Evolutionary conservation across 1,284 basidiomycete species (phyloP).

Genomic region (Chiua sp.): DNA sequence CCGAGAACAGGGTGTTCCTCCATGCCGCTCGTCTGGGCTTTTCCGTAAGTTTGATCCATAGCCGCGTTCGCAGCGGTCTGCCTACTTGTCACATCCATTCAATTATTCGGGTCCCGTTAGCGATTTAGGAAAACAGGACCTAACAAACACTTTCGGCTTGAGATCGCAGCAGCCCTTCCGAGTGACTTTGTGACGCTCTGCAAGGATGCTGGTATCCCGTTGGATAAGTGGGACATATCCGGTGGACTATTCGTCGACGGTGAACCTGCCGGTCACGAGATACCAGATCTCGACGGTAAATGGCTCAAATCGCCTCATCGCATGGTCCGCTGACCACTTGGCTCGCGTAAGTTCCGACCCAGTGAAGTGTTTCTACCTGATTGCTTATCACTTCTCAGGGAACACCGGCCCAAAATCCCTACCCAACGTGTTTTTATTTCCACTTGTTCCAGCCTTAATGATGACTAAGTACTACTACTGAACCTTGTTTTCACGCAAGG

Average conservation of each 20-base stretch:
- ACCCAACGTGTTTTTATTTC: constrained; percentile 24
- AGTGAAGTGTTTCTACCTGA: neutral
- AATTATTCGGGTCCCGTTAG: constrained; percentile 37
- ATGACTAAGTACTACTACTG: constrained; percentile 11
- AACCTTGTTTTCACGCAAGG: constrained; percentile 29
- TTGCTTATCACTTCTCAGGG: constrained; percentile 13
- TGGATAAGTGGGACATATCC: constrained; percentile 40
- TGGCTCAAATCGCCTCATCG: constrained; percentile 39
- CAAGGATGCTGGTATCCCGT: constrained; percentile 43
- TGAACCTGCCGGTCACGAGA: constrained; percentile 35
- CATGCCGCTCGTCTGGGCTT: constrained; percentile 64
- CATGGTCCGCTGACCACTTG: constrained; percentile 14
- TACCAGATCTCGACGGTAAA: constrained; percentile 47
- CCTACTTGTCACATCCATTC: neutral
- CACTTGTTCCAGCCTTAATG: constrained; percentile 16
- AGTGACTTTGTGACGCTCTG: constrained; percentile 55
- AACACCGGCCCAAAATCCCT: constrained; percentile 3
- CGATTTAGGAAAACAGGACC: constrained; percentile 49
- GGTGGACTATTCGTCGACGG: constrained; percentile 57
- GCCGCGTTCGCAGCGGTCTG: constrained; percentile 1
- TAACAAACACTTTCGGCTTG: constrained; percentile 53
- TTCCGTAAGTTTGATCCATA: constrained; percentile 45
- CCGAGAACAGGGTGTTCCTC: constrained; percentile 57
- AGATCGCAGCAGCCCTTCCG: constrained; percentile 59
- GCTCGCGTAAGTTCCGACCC: constrained; percentile 7